Base-by-base conservation (phyloP, 495 filamentous ascomycete species). In the Parmelia sp. region DNA sequence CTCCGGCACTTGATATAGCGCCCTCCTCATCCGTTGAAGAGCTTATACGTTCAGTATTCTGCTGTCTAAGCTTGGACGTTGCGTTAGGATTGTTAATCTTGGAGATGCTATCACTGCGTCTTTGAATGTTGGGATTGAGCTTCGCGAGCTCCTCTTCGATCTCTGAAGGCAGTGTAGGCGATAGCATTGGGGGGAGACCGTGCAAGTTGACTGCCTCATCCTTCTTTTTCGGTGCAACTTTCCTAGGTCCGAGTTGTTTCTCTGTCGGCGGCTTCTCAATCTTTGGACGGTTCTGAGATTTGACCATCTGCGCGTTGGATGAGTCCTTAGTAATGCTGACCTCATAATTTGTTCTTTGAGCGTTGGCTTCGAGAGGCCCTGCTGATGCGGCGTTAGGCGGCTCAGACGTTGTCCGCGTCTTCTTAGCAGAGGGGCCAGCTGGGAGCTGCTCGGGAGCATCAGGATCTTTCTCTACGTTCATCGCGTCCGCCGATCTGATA, bases 101-200 rank as follows among this genome's bases (percentile, higher is more conserved):
- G 19, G 53, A 29, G 44, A 56, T 56, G 23, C 39, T 57, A 39
- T n/a, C 29, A 35, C 53, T 63, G 3, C 39, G 37, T 45, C 53
- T 56, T 44, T 40, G 61, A 45, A 40, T 17, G 33, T n/a, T 31
- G 19, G 51, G 53, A 40, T 17, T 17, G 10, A 63, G 14, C 39
- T 36, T 63, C 8, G 61, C 61, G 7, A 82, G 63, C 61, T 80
- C 78, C 63, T 77, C 79, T 64, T 82, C 80, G 56, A 82, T 74
- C 49, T 79, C 74, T 19, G 78, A 78, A 12, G 80, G 78, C 12
- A 82, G 71, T n/a, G 77, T 79, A 21, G 76, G 77, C 19, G 78
- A 80, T 29, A 80, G 64, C 35, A 80, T 71, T 31, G 72, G 74
- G 27, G 78, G 77, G 60, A 79, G 64, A 63, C 64, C 70, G 23